Evolutionary conservation across 805 yeast species (phyloP), one percentile per base, ranked within the genome.

Genomic region (Metschnikowia chrysomelidarum): DNA sequence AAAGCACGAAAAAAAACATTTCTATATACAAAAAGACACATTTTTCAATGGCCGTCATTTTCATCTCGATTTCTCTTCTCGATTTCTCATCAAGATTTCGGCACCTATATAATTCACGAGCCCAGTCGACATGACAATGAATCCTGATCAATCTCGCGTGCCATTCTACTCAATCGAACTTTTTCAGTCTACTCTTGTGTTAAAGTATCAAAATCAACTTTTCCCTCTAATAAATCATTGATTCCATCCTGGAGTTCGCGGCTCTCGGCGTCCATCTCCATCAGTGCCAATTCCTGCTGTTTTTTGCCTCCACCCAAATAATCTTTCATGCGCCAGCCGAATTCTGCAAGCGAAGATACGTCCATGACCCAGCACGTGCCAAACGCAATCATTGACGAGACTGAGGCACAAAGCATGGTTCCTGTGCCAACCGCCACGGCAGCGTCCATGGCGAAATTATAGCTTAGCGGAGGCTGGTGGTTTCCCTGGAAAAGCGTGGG

Each of bases 401-500:
- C 76, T 1, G 87, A 73, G 0, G 80, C 71, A 2, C 96, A 85
- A 12, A 89, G 62, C 30, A 83, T 60, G 0, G 95, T 76, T 2
- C 96, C 94, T 25, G 85, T 81, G 0, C 82, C 77, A 3, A 89
- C 87, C 0, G 96, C 96, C 25, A 80, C 78, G 21, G 87, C 76
- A 2, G 96, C 96, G 56, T 88, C 96, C 36, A 78, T 75, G 43
- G 85, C 78, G 54, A 85, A 80, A 19, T 84, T 81, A 52, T 81
- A 83, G 25, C 68, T 53, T n/a, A 78, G 69, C 4, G 96, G 96
- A 2, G 94, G 94, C 38, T 77, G 73, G 51, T 87, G 91, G 59
- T 88, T 88, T 9, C 89, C 87, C 50, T 86, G 88, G 60, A 85
- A 89, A 50, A 80, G 69, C 27, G 72, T 73, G 6, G 96, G 96